These are phyloP conservation scores for Vaccinium corymbosum DNA, from an alignment of 148 eudicot species.

Conservation along the genomic window DNA sequence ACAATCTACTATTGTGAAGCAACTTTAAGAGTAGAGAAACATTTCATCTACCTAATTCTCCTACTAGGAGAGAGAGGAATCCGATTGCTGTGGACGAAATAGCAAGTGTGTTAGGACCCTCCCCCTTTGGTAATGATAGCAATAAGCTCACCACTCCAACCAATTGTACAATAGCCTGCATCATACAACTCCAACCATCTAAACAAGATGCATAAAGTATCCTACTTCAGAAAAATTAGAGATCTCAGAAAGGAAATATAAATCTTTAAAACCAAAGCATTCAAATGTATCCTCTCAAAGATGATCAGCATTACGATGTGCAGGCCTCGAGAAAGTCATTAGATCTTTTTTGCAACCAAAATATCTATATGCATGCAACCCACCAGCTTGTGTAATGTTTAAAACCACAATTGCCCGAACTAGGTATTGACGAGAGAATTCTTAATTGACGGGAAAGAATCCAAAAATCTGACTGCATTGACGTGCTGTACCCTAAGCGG, in stretches of 20 bases:
- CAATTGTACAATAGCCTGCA: constrained; percentile 44
- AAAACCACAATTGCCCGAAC: not conserved
- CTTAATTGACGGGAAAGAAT: not conserved
- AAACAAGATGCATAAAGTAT: not conserved
- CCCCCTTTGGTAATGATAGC: constrained; percentile 30
- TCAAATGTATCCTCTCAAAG: not conserved
- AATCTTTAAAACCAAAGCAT: not conserved
- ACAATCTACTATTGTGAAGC: not conserved
- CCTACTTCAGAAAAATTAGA: not conserved
- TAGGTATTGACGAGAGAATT: not conserved
- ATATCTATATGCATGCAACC: not conserved
- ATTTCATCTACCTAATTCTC: constrained; percentile 45
- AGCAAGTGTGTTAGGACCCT: constrained; percentile 30
- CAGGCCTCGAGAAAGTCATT: not conserved
- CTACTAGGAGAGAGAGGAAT: constrained; percentile 40
- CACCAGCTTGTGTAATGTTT: not conserved
- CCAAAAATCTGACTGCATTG: not conserved
- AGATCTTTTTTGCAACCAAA: not conserved
- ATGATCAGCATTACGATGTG: not conserved
- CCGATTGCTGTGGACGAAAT: constrained; percentile 31
- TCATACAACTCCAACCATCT: not conserved
- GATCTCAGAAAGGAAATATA: not conserved
- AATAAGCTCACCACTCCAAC: constrained; percentile 25
- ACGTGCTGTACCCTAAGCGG: not conserved
- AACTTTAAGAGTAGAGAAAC: not conserved